A percentile compares a stretch with the other conserved stretches of the same genome.
phyloP scores from a whole-genome alignment of 768 basidiomycete species.

The Boletus rubescentipes region DNA sequence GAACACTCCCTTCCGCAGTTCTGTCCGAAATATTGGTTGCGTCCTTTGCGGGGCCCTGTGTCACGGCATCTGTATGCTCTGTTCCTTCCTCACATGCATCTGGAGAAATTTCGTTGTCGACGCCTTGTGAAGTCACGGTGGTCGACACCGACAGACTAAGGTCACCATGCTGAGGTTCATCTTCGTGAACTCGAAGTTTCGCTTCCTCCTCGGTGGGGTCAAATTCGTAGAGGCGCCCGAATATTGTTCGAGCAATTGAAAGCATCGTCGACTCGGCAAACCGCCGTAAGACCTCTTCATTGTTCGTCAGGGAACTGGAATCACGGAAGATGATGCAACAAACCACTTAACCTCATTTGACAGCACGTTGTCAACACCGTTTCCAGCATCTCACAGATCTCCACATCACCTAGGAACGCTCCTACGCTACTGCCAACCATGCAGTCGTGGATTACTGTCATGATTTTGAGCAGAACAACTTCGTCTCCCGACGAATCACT shows the following conservation, averaged over 20 bases:
- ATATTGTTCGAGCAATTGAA: slow-evolving; percentile 77
- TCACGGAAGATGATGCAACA: slow-evolving; percentile 30
- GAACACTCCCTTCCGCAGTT: slow-evolving; percentile 36
- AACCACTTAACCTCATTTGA: slow-evolving; percentile 94
- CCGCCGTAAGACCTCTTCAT: slow-evolving; percentile 77
- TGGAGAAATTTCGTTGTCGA: slow-evolving; percentile 13
- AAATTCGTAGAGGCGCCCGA: slow-evolving; percentile 65
- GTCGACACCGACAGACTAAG: slow-evolving; percentile 60
- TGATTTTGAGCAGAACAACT: slow-evolving; percentile 88
- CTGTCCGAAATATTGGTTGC: not conserved
- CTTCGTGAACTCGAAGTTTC: slow-evolving; percentile 51
- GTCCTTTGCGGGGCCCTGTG: not conserved
- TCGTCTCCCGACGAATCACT: slow-evolving; percentile 98
- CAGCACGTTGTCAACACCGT: slow-evolving; percentile 96
- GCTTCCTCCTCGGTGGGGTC: slow-evolving; percentile 69
- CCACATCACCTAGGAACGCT: slow-evolving; percentile 79
- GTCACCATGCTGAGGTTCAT: slow-evolving; percentile 54
- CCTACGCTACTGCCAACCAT: slow-evolving; percentile 67
- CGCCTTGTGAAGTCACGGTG: slow-evolving; percentile 24
- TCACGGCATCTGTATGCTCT: not conserved
- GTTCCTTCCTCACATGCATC: slow-evolving; percentile 10
- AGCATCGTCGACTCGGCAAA: slow-evolving; percentile 92
- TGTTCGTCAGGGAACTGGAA: slow-evolving; percentile 16
- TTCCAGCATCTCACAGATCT: slow-evolving; percentile 98
- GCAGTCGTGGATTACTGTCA: slow-evolving; percentile 85